Evolutionary conservation across 345 rosid species (phyloP), one percentile per base, ranked within the genome.

Genomic region (Eucalyptus rudis): DNA sequence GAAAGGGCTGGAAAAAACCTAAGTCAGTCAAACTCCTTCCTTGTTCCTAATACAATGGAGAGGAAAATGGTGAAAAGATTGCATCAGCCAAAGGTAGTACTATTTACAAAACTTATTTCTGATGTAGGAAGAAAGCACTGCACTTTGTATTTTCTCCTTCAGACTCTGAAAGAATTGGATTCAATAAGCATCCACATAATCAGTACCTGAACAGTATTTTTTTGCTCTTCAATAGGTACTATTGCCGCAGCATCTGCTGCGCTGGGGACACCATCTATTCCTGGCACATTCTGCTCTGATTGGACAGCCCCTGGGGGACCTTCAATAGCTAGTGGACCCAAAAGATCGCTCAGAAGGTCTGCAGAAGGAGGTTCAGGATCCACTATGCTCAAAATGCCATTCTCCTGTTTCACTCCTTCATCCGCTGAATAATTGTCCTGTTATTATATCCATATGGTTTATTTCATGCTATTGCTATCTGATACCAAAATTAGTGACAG

Each of bases 291-390:
- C 54, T 91, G 96, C 88, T 93, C 96, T 89, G 92, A 90, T 87
- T 92, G 93, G 80, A 87, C 91, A 87, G 94, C 93, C 59, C 89
- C 94, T 86, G 98, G 98, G 88, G 98, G 94, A 56, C 94, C 99
- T 94, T 98, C 99, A 91, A 98, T 98, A 59, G 98, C 96, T 88
- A 97, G 92, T 64, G 99, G 95, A 81, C 95, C 99, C 91, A 98
- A 93, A 87, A 97, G 93, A 92, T 97, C 98, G 59, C 96, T 94
- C 68, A 98, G 94, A 89, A 96, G 90, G 92, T 98, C 98, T 25
- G 95, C 93, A 86, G 96, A 92, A 88, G 93, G 95, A 86, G 91
- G 86, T 90, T 94, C 94, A 91, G 93, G 93, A 80, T 96, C 98
- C 90, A 88, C 91, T 89, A 58, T 90, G 89, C 88, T 93, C 91